Conservation (phyloP, 495 filamentous ascomycete genomes). For the Penicillium samsonianum region DNA sequence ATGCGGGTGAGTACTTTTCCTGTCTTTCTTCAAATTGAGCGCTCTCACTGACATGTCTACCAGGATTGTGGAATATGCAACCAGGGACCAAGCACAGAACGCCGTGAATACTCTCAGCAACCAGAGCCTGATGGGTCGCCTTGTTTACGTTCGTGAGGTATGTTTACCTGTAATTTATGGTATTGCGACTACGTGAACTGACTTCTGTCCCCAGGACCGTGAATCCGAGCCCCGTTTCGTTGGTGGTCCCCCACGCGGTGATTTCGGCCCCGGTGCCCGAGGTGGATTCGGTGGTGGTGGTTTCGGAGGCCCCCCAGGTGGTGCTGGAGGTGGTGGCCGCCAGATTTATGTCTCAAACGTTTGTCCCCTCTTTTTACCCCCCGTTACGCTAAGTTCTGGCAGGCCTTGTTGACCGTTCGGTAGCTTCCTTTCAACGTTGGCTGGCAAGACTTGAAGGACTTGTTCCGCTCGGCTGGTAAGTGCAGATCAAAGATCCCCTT, state of each 20-base stretch:
- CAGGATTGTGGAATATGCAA: constrained; percentile 99
- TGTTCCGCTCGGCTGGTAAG: constrained; percentile 98
- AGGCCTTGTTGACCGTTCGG: constrained; percentile 31
- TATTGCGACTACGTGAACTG: background rate
- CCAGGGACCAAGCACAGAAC: constrained; percentile 96
- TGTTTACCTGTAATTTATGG: constrained; percentile 16
- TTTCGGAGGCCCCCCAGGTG: constrained; percentile 53
- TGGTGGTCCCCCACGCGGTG: constrained; percentile 68
- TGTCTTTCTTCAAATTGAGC: background rate
- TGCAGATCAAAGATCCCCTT: constrained; percentile 22
- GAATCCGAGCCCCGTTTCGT: constrained; percentile 95
- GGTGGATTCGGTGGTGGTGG: constrained; percentile 50
- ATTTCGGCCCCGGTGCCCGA: constrained; percentile 55
- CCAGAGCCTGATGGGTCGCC: constrained; percentile 95
- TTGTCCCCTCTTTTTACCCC: constrained; percentile 56
- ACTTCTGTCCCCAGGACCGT: constrained; percentile 65
- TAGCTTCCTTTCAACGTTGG: constrained; percentile 97
- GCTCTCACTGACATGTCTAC: constrained; percentile 32
- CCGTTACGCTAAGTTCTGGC: constrained; percentile 20
- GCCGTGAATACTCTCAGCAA: constrained; percentile 98
- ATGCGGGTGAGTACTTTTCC: constrained; percentile 84
- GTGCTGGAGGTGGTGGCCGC: constrained; percentile 61
- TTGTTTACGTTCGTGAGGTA: constrained; percentile 98
- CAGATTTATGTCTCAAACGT: constrained; percentile 99
- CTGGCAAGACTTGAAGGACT: constrained; percentile 98